Evolutionary conservation across 2,329 filamentous ascomycete species (phyloP).

Genomic region (Fusarium xylarioides): DNA sequence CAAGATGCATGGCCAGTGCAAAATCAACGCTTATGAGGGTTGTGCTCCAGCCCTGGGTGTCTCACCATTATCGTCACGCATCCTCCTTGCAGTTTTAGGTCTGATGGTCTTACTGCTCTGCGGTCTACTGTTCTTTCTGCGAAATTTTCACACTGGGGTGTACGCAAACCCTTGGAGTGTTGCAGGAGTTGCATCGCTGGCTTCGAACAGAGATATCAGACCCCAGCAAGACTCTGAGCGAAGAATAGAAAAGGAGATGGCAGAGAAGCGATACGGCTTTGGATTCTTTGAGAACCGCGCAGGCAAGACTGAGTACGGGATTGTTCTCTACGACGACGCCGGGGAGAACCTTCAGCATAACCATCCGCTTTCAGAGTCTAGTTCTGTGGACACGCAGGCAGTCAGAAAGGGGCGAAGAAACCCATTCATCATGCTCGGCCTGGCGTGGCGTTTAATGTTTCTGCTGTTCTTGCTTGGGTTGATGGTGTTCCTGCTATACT

Average conservation of each 20-base stretch:
- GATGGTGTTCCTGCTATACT: conserved; percentile 53
- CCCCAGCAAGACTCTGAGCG: conserved; percentile 30
- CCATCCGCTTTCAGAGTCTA: conserved; percentile 17
- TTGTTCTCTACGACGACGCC: conserved; percentile 37
- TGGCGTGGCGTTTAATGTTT: conserved; percentile 49
- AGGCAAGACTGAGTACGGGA: conserved; percentile 37
- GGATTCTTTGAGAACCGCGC: conserved; percentile 37
- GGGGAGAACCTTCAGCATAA: conserved; percentile 23
- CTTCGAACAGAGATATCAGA: conserved; percentile 38
- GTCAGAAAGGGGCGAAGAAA: conserved; percentile 21
- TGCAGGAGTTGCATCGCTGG: conserved; percentile 38
- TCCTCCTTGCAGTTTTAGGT: conserved; percentile 33
- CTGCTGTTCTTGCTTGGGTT: conserved; percentile 47
- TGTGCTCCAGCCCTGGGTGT: conserved; percentile 40
- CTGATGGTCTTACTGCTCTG: conserved; percentile 34
- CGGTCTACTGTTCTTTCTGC: conserved; percentile 28
- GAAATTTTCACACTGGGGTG: conserved; percentile 38
- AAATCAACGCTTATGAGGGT: conserved; percentile 24
- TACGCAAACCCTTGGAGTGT: conserved; percentile 48
- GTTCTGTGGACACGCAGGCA: conserved; percentile 24
- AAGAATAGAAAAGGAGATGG: conserved; percentile 40
- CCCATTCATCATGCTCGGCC: conserved; percentile 50
- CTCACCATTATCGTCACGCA: conserved; percentile 23
- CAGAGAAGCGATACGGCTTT: conserved; percentile 39
- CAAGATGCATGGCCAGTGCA: conserved; percentile 41